phyloP scores from a whole-genome alignment of 2,329 filamentous ascomycete genomes.

The Fusarium tupiense region DNA sequence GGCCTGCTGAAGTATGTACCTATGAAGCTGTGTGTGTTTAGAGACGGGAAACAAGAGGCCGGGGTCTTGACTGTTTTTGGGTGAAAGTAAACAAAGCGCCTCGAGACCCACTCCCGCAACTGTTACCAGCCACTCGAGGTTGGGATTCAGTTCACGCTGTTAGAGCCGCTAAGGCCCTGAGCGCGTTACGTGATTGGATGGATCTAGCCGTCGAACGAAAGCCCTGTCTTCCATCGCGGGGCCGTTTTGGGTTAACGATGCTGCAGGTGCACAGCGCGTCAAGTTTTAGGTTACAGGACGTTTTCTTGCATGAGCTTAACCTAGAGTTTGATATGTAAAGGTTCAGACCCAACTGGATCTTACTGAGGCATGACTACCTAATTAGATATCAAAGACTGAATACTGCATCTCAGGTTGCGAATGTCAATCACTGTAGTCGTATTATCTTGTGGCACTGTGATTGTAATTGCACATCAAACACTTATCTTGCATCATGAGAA shows the following conservation, averaged over 20 bases:
- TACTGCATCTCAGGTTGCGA: neutral
- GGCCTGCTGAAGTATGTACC: constrained; percentile 6
- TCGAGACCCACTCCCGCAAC: constrained; percentile 14
- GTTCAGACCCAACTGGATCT: neutral
- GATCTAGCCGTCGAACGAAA: neutral
- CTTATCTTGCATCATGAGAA: neutral
- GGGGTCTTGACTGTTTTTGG: constrained; percentile 45
- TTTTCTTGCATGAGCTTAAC: constrained; percentile 7
- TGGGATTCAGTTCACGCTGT: neutral
- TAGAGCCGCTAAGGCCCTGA: constrained; percentile 1
- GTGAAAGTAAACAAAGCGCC: constrained; percentile 49
- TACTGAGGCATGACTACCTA: neutral
- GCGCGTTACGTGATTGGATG: constrained; percentile 2
- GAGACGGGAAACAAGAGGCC: constrained; percentile 27
- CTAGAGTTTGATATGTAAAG: neutral
- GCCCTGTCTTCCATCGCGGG: constrained; percentile 10
- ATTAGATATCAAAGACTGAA: neutral
- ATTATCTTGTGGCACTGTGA: neutral
- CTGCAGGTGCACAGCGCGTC: constrained; percentile 15
- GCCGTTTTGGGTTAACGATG: constrained; percentile 12
- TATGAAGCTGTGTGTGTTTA: constrained; percentile 30
- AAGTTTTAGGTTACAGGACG: neutral
- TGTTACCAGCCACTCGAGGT: constrained; percentile 14
- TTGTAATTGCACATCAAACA: neutral
- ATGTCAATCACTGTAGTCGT: neutral